These are phyloP conservation scores for Pleoardoris graminearum DNA, from an alignment of 2,329 filamentous ascomycete genomes.

Conservation along the genomic window DNA sequence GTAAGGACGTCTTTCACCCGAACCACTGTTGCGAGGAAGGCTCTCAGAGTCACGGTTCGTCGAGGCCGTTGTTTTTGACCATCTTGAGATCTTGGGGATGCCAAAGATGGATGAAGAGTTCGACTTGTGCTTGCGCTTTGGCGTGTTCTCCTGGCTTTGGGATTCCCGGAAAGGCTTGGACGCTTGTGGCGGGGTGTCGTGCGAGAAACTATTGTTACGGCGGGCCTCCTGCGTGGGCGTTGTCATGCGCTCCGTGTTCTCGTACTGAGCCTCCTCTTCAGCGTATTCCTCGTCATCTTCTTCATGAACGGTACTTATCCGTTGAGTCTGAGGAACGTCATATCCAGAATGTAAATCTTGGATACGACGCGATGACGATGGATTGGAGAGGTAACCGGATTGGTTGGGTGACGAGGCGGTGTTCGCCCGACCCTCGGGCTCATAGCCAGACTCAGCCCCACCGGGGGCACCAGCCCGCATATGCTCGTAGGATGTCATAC, in stretches of 20 bases:
- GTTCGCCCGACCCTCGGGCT: slow-evolving; percentile 78
- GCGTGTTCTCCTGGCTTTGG: slow-evolving; percentile 79
- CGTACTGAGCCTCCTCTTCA: slow-evolving; percentile 61
- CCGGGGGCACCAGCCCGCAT: slow-evolving; percentile 71
- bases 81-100: slow-evolving; percentile 86
- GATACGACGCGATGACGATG: slow-evolving; percentile 53
- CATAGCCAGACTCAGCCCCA: slow-evolving; percentile 67
- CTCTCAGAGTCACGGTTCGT: slow-evolving; percentile 70
- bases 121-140: slow-evolving; percentile 84
- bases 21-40: slow-evolving; percentile 66
- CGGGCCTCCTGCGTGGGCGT: slow-evolving; percentile 62
- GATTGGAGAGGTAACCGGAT: slow-evolving; percentile 73
- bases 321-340: slow-evolving; percentile 65
- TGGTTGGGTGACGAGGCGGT: slow-evolving; percentile 75
- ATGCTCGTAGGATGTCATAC: slow-evolving; percentile 70
- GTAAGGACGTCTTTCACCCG: slow-evolving; percentile 63
- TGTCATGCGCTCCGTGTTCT: slow-evolving; percentile 62
- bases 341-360: slow-evolving; percentile 54
- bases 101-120: slow-evolving; percentile 75
- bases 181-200: slow-evolving; percentile 59
- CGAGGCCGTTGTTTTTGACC: slow-evolving; percentile 95
- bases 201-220: slow-evolving; percentile 40
- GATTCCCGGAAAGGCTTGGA: slow-evolving; percentile 44
- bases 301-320: slow-evolving; percentile 82
- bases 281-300: slow-evolving; percentile 82